Percentiles rank a stretch among this genome's conserved stretches.
Evolutionary conservation across 2,329 filamentous ascomycete genomes (phyloP).

Genomic region (Colletotrichum viniferum): DNA sequence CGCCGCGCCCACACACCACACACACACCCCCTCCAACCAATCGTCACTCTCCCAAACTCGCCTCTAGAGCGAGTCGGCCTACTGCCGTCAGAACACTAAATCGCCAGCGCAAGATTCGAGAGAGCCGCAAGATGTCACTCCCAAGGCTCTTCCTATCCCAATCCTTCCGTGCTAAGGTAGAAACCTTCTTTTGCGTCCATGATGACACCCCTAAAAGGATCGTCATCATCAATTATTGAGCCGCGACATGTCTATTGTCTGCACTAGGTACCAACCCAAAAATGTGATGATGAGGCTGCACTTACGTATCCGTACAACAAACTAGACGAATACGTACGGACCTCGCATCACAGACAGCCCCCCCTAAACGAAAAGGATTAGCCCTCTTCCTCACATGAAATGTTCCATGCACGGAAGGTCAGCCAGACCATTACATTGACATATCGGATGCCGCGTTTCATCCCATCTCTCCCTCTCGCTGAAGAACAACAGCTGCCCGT

Average conservation of each 20-base stretch:
- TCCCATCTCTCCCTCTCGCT: background rate
- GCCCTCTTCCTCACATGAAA: background rate
- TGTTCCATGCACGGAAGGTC: background rate
- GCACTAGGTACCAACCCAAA: background rate
- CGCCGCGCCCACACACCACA: background rate
- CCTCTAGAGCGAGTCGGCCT: background rate
- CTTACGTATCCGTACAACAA: background rate
- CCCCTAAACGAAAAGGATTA: background rate
- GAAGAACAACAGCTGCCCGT: background rate
- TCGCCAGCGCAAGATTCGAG: background rate
- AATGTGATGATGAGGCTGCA: background rate
- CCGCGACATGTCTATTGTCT: background rate
- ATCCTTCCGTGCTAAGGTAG: background rate
- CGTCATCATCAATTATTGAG: background rate
- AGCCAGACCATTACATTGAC: background rate
- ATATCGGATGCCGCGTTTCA: constrained; percentile 13
- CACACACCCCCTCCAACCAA: background rate
- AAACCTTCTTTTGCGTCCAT: background rate
- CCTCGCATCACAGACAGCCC: constrained; percentile 4
- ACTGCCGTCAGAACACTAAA: constrained; percentile 5
- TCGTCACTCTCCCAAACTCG: background rate
- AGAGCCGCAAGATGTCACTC: background rate
- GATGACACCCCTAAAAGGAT: background rate
- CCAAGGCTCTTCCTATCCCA: background rate
- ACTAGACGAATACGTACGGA: constrained; percentile 10